Evolutionary conservation across 257 asterid species (phyloP).

Genomic region (Solanum megistacrolobum): DNA sequence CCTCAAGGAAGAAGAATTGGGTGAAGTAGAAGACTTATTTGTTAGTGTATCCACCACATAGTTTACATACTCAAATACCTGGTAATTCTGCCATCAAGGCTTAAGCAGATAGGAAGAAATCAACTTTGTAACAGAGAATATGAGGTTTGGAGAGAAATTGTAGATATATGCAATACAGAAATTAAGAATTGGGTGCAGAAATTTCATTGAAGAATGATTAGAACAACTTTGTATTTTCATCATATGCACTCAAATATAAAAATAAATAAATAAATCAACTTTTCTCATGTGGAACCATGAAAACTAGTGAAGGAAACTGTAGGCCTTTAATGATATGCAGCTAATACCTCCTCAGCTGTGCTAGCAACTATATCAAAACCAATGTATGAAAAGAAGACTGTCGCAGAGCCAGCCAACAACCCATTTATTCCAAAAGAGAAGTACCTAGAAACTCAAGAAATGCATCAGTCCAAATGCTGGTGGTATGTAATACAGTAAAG

Average conservation of each 20-base stretch:
- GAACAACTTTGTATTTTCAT: not conserved
- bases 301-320: not conserved
- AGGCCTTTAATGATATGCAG: not conserved
- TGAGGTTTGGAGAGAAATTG: not conserved
- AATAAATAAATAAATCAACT: not conserved
- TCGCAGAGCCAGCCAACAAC: constrained; percentile 28
- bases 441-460: constrained; percentile 15
- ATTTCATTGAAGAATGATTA: not conserved
- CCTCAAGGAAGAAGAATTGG: not conserved
- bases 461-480: not conserved
- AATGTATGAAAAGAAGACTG: constrained; percentile 32
- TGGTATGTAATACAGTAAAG: not conserved
- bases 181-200: not conserved
- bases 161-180: not conserved
- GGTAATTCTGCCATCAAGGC: not conserved
- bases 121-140: not conserved
- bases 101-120: not conserved
- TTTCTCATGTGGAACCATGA: not conserved
- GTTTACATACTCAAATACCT: not conserved
- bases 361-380: constrained; percentile 32
- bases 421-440: constrained; percentile 28
- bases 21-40: not conserved
- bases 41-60: not conserved
- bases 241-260: not conserved
- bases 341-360: constrained; percentile 32